A percentile compares a stretch with the other conserved stretches of the same genome.
Evolutionary conservation across 2,329 filamentous ascomycete genomes (phyloP).

Genomic region (Geosmithia morbida): DNA sequence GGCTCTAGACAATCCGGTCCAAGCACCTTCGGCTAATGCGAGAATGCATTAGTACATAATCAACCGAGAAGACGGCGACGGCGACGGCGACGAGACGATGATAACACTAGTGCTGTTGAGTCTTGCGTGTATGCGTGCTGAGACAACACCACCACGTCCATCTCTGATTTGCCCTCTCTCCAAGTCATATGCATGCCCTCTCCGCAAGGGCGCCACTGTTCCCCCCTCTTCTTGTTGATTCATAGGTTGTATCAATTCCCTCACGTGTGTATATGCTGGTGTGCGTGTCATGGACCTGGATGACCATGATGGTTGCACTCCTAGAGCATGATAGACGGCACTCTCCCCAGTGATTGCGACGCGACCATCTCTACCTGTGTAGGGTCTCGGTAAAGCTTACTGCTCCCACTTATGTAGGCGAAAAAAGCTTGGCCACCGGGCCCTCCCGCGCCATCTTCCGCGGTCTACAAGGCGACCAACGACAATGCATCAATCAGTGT

Average conservation of each 20-base stretch:
- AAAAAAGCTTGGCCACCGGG: not conserved
- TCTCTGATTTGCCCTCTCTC: not conserved
- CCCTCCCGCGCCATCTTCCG: not conserved
- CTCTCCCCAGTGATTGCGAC: not conserved
- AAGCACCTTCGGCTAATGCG: too few species aligned
- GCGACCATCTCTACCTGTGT: not conserved
- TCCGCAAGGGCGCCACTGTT: not conserved
- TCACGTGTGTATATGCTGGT: not conserved
- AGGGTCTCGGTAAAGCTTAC: not conserved
- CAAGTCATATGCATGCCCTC: not conserved
- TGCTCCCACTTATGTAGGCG: too few species aligned
- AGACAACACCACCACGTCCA: not conserved
- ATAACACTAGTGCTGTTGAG: too few species aligned
- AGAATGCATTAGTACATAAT: too few species aligned
- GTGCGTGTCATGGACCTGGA: not conserved
- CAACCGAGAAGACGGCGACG: too few species aligned
- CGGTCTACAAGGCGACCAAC: too few species aligned
- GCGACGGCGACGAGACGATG: too few species aligned
- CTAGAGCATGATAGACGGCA: not conserved
- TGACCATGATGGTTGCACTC: not conserved
- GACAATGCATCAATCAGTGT: not conserved
- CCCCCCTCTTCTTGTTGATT: not conserved
- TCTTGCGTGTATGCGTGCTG: not conserved
- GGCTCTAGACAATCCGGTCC: too few species aligned
- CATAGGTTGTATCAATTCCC: not conserved